Percentiles rank a stretch among this genome's conserved stretches.
These are phyloP conservation scores for Crotalaria pallida DNA, from an alignment of 306 rosid genomes.

Conservation along the genomic window DNA sequence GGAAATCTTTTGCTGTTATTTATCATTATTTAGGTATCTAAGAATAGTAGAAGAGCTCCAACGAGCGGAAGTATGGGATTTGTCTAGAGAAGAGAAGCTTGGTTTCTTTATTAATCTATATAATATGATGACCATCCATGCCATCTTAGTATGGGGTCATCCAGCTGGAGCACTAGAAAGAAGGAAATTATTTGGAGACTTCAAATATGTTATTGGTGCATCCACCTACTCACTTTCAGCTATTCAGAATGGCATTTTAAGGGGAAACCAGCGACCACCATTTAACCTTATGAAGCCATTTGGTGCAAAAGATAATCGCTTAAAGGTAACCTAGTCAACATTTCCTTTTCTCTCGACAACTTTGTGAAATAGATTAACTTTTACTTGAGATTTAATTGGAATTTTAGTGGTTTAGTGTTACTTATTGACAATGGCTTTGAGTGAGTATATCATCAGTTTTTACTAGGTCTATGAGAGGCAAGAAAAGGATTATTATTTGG, in stretches of 20 bases:
- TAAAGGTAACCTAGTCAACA: conserved; percentile 33
- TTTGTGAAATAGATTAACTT: background rate
- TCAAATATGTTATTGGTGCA: conserved; percentile 72
- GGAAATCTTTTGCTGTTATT: background rate
- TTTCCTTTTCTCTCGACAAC: background rate
- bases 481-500: background rate
- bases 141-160: conserved; percentile 62
- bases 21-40: conserved; percentile 46
- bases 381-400: background rate
- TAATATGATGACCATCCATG: conserved; percentile 89
- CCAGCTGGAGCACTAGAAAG: conserved; percentile 68
- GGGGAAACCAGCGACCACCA: conserved; percentile 78
- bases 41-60: conserved; percentile 86
- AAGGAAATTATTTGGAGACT: conserved; percentile 60
- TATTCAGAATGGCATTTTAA: conserved; percentile 74
- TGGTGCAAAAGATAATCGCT: conserved; percentile 64
- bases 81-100: conserved; percentile 77
- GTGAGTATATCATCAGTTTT: background rate
- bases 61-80: conserved; percentile 58
- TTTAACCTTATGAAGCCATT: conserved; percentile 69
- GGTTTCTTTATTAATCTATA: conserved; percentile 79
- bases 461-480: background rate
- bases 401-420: background rate
- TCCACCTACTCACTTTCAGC: conserved; percentile 67
- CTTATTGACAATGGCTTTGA: background rate